A percentile compares a stretch with the other conserved stretches of the same genome.
phyloP scores from a whole-genome alignment of 169 alveolate genomes.

The Cryptosporidium meleagridis region DNA sequence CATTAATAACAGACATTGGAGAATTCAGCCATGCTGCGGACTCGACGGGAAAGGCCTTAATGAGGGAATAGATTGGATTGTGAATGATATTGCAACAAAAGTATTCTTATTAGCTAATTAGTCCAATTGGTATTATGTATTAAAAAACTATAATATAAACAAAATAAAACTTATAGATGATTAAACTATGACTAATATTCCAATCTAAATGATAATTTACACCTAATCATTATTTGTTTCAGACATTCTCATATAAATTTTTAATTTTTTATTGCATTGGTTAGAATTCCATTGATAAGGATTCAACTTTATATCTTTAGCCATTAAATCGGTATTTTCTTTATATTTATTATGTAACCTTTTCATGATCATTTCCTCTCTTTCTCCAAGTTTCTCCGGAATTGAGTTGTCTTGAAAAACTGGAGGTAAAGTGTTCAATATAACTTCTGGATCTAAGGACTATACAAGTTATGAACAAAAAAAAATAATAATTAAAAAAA shows the following conservation, averaged over 20 bases:
- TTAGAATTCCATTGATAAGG: constrained; percentile 71
- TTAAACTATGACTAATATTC: neutral
- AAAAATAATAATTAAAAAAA: neutral
- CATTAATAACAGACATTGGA: constrained; percentile 91
- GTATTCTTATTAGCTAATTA: constrained; percentile 81
- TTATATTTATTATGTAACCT: constrained; percentile 9
- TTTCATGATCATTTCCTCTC: constrained; percentile 40
- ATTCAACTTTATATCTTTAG: constrained; percentile 31
- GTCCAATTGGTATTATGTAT: constrained; percentile 7
- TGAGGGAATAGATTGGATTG: constrained; percentile 95
- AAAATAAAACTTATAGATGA: neutral
- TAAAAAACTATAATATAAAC: neutral
- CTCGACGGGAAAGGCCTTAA: constrained; percentile 93
- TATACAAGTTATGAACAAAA: neutral
- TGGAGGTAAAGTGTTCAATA: constrained; percentile 20
- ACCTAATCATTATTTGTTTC: neutral
- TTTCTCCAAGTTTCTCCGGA: constrained; percentile 58
- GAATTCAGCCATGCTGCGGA: constrained; percentile 92
- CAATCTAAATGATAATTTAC: neutral
- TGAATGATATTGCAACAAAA: constrained; percentile 91
- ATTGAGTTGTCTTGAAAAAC: constrained; percentile 1
- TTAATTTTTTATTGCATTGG: constrained; percentile 36
- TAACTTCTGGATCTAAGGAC: constrained; percentile 17
- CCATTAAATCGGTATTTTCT: constrained; percentile 31
- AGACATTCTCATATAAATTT: constrained; percentile 20